These are phyloP conservation scores for Pseudopediastrum boryanum DNA, from an alignment of 139 green algal genomes.

Conservation along the genomic window DNA sequence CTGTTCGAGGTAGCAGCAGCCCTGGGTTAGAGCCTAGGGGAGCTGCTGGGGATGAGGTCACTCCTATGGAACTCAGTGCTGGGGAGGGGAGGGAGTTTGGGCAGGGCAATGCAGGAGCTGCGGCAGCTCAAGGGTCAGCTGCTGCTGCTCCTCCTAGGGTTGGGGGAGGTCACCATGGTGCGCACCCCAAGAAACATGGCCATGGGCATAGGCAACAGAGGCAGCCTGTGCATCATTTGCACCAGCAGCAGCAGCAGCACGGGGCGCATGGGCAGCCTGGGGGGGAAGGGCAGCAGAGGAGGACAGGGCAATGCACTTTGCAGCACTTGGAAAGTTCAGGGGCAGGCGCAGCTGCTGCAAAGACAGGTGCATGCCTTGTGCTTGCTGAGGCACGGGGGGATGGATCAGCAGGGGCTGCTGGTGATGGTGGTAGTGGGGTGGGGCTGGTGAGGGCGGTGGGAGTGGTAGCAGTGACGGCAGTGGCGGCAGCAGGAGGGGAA, in stretches of 20 bases:
- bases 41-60: too few relatives aligned
- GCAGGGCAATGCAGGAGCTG: background rate
- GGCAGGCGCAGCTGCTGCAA: background rate
- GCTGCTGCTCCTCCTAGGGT: background rate
- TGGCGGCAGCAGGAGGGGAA: background rate
- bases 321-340: background rate
- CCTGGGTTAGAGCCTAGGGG: too few relatives aligned
- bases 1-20: too few relatives aligned
- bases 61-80: too few relatives aligned
- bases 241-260: constrained; percentile 8
- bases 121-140: constrained; percentile 16
- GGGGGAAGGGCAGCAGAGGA: background rate
- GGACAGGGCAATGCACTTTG: background rate
- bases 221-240: background rate
- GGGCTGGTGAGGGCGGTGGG: background rate
- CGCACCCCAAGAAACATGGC: too few relatives aligned
- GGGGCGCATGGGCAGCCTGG: background rate
- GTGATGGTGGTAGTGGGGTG: background rate
- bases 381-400: background rate
- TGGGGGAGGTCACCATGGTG: too few relatives aligned
- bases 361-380: background rate
- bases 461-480: constrained; percentile 10
- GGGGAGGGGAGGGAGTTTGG: too few relatives aligned
- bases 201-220: background rate
- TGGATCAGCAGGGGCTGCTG: background rate